These are phyloP conservation scores for Pseudogymnoascus sp. DNA, from an alignment of 2,329 filamentous ascomycete genomes.

Conservation along the genomic window DNA sequence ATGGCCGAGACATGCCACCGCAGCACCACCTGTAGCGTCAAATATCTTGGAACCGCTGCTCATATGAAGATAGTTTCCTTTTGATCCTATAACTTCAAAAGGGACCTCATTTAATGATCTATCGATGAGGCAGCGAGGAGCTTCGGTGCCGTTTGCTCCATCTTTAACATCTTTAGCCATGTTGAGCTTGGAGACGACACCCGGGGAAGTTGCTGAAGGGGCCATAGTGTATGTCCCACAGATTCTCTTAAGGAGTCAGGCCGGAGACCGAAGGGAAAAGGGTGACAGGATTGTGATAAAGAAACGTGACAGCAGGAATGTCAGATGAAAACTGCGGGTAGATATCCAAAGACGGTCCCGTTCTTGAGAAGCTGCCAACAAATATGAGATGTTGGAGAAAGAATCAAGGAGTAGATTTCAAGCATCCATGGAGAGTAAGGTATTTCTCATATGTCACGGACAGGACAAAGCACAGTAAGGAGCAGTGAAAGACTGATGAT, in stretches of 20 bases:
- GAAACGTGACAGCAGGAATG: background rate
- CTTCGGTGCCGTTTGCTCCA: background rate
- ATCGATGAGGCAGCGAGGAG: conserved; percentile 17
- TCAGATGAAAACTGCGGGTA: background rate
- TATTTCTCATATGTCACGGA: background rate
- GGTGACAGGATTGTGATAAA: background rate
- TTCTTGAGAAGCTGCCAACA: background rate
- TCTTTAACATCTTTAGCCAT: background rate
- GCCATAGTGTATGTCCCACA: background rate
- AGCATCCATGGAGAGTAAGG: background rate
- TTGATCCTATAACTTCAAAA: conserved; percentile 22
- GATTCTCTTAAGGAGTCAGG: background rate
- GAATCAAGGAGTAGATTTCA: background rate
- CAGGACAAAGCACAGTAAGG: background rate
- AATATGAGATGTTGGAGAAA: background rate
- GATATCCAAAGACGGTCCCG: background rate
- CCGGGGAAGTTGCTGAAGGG: background rate
- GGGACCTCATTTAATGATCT: conserved; percentile 26
- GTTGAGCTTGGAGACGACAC: background rate
- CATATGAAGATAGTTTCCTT: conserved; percentile 25
- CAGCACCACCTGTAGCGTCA: conserved; percentile 68
- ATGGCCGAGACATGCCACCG: conserved; percentile 66
- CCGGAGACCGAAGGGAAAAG: background rate
- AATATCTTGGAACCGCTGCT: conserved; percentile 52
- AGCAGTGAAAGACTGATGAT: background rate